These are phyloP conservation scores for Yamadazyma conglobata DNA, from an alignment of 1,139 yeast genomes.

Conservation along the genomic window DNA sequence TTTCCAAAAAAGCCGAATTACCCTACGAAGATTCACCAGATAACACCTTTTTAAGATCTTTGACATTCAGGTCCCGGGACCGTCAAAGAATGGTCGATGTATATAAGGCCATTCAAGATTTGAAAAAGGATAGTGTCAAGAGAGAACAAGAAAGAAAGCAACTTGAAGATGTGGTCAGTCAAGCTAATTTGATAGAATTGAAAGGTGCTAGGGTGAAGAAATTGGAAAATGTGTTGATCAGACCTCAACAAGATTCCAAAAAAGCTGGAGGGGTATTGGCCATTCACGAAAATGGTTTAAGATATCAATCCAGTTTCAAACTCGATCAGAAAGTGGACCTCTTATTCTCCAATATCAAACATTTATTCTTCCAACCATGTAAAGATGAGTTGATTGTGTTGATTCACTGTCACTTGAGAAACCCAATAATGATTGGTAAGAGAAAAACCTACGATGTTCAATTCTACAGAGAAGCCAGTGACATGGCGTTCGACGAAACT, in stretches of 20 bases:
- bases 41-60: slow-evolving; percentile 80
- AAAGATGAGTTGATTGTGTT: slow-evolving; percentile 91
- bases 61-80: slow-evolving; percentile 87
- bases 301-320: slow-evolving; percentile 82
- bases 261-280: slow-evolving; percentile 89
- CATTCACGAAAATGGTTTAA: slow-evolving; percentile 93
- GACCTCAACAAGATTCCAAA: slow-evolving; percentile 96
- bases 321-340: slow-evolving; percentile 86
- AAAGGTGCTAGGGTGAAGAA: slow-evolving; percentile 78
- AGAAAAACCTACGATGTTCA: slow-evolving; percentile 94
- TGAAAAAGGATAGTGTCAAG: slow-evolving; percentile 89
- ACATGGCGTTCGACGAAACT: slow-evolving; percentile 95
- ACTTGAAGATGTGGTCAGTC: slow-evolving; percentile 91
- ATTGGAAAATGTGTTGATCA: slow-evolving; percentile 81
- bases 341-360: slow-evolving; percentile 85
- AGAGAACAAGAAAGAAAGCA: slow-evolving; percentile 89
- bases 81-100: slow-evolving; percentile 90
- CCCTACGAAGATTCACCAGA: slow-evolving; percentile 90
- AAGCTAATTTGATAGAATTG: slow-evolving; percentile 81
- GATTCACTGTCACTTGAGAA: slow-evolving; percentile 88
- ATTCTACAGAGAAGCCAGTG: slow-evolving; percentile 95
- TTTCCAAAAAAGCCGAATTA: slow-evolving; percentile 67
- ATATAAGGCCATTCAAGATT: slow-evolving; percentile 83
- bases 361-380: slow-evolving; percentile 92
- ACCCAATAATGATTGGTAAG: slow-evolving; percentile 93